Evolutionary conservation across 306 rosid genomes (phyloP), one percentile per base, ranked within the genome.

Genomic region (Alnus rubra): DNA sequence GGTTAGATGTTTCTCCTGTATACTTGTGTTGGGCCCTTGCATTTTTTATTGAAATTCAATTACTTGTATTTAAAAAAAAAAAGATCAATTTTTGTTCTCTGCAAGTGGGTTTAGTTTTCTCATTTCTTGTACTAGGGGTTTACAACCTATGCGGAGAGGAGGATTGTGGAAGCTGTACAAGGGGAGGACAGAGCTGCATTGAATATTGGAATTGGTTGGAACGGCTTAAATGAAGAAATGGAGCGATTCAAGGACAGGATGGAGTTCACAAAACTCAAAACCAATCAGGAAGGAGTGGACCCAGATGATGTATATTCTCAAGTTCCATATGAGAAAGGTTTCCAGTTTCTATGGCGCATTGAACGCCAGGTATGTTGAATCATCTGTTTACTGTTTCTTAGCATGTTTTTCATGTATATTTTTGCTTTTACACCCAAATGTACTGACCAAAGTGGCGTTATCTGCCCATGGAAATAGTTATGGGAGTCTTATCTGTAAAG

Each of bases 281-380:
- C 72, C 62, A 91, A 91, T 2, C 98, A 95, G 81, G 92, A 93
- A 88, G 99, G 97, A 56, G 88, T 95, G 18, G 86, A 95, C 75
- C 98, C 99, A 2, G 99, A 95, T 15, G 89, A 93, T 80, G 94
- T 87, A 14, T 95, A 90, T 84, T 95, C 99, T 79, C 63, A 69
- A 81, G 81, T 95, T 87, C 99, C 98, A 0, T 95, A 95, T 50
- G 99, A 95, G 77, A 95, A 95, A 83, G 99, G 99, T 78, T 95
- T 95, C 81, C 99, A 95, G 84, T 95, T 93, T 85, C 82, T 95
- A 31, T 89, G 89, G 94, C 99, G 98, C 76, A 89, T 95, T 42
- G 99, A 95, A 76, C 93, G 89, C 4, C 93, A 95, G 96, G 99
- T 93, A 69, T 74, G 71, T 69, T 49, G 62, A 74, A 8, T 48